phyloP scores from a whole-genome alignment of 176 grass and related monocot species.

The Zea mays region Zm-B73-REFERENCE-NAM-5.0 NC_050099.1:213588501-213589000 shows the following conservation, averaged over 20 bases:
- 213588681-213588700: not conserved
- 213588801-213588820: not conserved
- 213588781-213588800: not conserved
- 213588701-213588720: not conserved
- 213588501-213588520: conserved; percentile 96
- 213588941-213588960: not conserved
- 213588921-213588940: too few relatives aligned
- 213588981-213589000: conserved; percentile 25
- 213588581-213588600: not conserved
- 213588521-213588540: conserved; percentile 92
- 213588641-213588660: not conserved
- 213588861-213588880: not conserved
- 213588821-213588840: not conserved
- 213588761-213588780: too few relatives aligned
- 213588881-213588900: too few relatives aligned
- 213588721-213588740: not conserved
- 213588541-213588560: conserved; percentile 48
- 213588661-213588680: not conserved
- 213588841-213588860: not conserved
- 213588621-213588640: not conserved
- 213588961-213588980: not conserved
- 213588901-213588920: too few relatives aligned
- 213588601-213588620: not conserved
- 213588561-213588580: not conserved
- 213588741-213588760: too few relatives aligned